These are phyloP conservation scores for Trichoderma virens DNA, from an alignment of 495 filamentous ascomycete genomes.

Conservation along the genomic window DNA sequence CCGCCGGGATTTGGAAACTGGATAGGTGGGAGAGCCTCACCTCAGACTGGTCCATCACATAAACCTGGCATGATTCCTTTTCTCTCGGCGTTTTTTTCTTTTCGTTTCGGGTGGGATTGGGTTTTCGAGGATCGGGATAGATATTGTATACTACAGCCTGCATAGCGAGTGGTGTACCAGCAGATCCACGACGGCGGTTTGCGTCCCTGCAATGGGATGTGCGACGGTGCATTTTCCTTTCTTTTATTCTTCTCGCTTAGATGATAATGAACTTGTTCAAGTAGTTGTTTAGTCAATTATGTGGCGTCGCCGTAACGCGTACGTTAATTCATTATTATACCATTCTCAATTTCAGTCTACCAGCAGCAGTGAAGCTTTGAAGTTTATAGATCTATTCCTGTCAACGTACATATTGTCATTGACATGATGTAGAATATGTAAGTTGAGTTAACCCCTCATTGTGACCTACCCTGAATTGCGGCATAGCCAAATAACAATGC, in stretches of 20 bases:
- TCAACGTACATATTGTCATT: too few species aligned
- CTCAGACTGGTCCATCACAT: slow-evolving; percentile 9
- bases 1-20: slow-evolving; percentile 7
- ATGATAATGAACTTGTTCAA: too few species aligned
- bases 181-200: not conserved
- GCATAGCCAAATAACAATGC: too few species aligned
- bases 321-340: too few species aligned
- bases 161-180: slow-evolving; percentile 6
- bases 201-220: not conserved
- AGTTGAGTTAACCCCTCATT: too few species aligned
- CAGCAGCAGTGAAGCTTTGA: too few species aligned
- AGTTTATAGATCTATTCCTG: too few species aligned
- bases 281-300: too few species aligned
- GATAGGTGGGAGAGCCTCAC: slow-evolving; percentile 10
- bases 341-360: too few species aligned
- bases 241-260: not conserved
- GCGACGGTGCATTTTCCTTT: not conserved
- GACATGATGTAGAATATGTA: too few species aligned
- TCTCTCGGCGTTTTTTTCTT: not conserved
- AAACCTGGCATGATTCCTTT: not conserved
- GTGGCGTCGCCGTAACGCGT: too few species aligned
- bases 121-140: not conserved
- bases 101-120: not conserved
- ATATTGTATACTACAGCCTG: not conserved
- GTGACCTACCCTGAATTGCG: too few species aligned